Base-by-base conservation (phyloP, 805 yeast species). In the Nakazawaea wyomingensis region DNA sequence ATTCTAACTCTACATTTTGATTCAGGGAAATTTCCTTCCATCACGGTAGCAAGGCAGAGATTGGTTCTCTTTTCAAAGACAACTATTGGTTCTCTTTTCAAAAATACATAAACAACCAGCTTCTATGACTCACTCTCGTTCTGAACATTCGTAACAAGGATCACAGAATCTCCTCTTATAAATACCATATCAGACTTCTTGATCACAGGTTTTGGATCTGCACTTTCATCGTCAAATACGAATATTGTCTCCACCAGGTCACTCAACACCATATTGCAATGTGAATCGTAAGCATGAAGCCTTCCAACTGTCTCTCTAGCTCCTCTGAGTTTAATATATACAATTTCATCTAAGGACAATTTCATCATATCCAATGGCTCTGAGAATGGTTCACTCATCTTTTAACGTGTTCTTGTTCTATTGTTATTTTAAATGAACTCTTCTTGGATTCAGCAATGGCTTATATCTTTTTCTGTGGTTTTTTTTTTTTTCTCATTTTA, bases 121-220 rank as follows among this genome's bases (percentile, higher is more conserved):
- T 27, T 5, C 34, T 32, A 20, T 31, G 5, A n/a, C 31, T 18
- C 24, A 20, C 18, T 33, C 17, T 37, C 38, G 27, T 41, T 30
- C n/a, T 38, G 45, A 14, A 32, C 39, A 30, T 41, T 33, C 4
- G 59, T 80, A 42, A 93, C 82, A 52, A 90, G 72, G 39, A 95
- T 87, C 34, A 93, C 98, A 3, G 95, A 81, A 64, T 93, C 99
- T n/a, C 99, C 99, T 68, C 99, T 82, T 13, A 93, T 90, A 65
- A 91, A 91, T 34, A 93, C 80, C 89, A 93, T 86, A 44, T 87
- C 96, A 14, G 88, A 75, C 48, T 74, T 72, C 56, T 80, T 84
- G 18, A 71, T 70, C 16, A 54, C 61, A 8, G 76, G 62, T 59
- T 66, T 59, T 43, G 68, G 50, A 36, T 71, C 72, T 24, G 61